Evolutionary conservation across 2,329 filamentous ascomycete species (phyloP).

Genomic region (Hymenoscyphus albidus): DNA sequence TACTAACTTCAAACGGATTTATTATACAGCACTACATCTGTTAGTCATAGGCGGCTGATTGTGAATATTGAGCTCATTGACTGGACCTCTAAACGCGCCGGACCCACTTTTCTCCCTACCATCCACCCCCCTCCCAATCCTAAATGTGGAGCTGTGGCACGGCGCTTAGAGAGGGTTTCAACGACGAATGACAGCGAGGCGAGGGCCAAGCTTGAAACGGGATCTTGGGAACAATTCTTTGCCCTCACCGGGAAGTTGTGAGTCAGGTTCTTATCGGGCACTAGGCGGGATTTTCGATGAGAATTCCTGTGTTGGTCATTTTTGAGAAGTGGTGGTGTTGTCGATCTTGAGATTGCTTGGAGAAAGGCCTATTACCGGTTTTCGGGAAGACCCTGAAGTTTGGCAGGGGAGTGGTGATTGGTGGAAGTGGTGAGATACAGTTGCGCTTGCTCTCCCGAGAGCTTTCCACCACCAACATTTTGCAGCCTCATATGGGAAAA

Average conservation of each 20-base stretch:
- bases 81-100: not conserved
- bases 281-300: not conserved
- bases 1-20: not conserved
- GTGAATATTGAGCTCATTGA: too few species aligned
- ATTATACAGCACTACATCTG: not conserved
- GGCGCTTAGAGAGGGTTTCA: not conserved
- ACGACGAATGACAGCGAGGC: conserved; percentile 2
- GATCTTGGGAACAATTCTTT: not conserved
- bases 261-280: not conserved
- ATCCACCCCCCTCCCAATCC: too few species aligned
- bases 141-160: conserved; percentile 6
- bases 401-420: not conserved
- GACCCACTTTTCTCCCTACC: not conserved
- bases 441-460: not conserved
- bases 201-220: conserved; percentile 6
- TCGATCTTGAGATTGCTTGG: not conserved
- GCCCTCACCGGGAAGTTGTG: not conserved
- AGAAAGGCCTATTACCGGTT: not conserved
- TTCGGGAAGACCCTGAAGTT: not conserved
- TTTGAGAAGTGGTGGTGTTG: not conserved
- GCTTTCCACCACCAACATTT: not conserved
- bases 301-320: not conserved
- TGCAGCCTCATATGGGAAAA: not conserved
- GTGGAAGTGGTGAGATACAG: not conserved
- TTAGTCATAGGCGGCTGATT: not conserved